A percentile compares a stretch with the other conserved stretches of the same genome.
These are phyloP conservation scores for Penicillium maclennaniae DNA, from an alignment of 495 filamentous ascomycete genomes.

Conservation along the genomic window DNA sequence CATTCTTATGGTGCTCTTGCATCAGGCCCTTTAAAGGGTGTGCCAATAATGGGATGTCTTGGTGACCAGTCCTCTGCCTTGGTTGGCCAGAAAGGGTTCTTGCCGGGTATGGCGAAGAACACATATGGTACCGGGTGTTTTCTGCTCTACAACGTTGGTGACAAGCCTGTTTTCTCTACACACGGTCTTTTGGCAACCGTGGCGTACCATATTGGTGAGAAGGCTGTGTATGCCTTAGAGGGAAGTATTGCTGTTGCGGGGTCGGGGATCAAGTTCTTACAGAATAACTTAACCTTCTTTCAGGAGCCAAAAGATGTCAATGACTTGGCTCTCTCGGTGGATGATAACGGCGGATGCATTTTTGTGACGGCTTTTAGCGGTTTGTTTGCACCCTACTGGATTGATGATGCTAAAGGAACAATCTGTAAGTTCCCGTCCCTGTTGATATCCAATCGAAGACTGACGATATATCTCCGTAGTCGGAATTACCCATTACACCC, in stretches of 20 bases:
- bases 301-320: constrained; percentile 70
- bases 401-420: constrained; percentile 91
- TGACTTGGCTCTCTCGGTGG: constrained; percentile 72
- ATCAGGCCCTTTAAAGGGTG: constrained; percentile 60
- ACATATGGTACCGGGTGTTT: constrained; percentile 97
- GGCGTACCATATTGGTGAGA: constrained; percentile 67
- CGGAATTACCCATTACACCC: constrained; percentile 88
- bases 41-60: constrained; percentile 79
- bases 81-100: constrained; percentile 89
- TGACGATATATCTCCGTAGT: constrained; percentile 37
- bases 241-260: constrained; percentile 93
- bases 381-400: constrained; percentile 95
- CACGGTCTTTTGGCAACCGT: constrained; percentile 90
- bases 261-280: constrained; percentile 82
- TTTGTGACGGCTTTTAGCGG: constrained; percentile 97
- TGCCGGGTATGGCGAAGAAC: constrained; percentile 86
- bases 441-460: constrained; percentile 1
- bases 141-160: constrained; percentile 88
- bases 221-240: constrained; percentile 85
- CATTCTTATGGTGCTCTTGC: constrained; percentile 67
- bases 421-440: constrained; percentile 55
- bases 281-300: constrained; percentile 82
- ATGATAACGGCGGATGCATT: constrained; percentile 85
- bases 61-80: constrained; percentile 93
- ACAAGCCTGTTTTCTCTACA: constrained; percentile 82